Evolutionary conservation across 1,284 basidiomycete species (phyloP).

Genomic region (Amylostereum areolatum): DNA sequence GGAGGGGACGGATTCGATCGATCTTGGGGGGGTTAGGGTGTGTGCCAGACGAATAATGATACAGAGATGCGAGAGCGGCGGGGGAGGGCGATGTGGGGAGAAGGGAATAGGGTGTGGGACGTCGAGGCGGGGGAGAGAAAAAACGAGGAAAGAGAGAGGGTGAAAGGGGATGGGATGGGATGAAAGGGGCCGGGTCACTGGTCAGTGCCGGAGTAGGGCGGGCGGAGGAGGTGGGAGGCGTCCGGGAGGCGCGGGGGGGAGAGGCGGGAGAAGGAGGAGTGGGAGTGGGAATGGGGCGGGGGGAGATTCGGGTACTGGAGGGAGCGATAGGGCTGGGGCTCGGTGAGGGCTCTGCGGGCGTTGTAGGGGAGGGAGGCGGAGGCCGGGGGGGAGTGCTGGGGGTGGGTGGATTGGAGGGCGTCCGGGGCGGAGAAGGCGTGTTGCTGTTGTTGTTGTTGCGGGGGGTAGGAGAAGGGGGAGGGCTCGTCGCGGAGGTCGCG

Average conservation of each 20-base stretch:
- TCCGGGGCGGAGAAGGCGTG: slow-evolving; percentile 28
- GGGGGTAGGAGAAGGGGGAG: slow-evolving; percentile 1
- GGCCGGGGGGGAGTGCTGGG: slow-evolving; percentile 25
- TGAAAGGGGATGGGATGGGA: not conserved
- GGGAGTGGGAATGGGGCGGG: slow-evolving; percentile 26
- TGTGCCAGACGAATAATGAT: slow-evolving; percentile 15
- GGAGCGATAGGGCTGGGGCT: slow-evolving; percentile 41
- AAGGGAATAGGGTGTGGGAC: slow-evolving; percentile 1
- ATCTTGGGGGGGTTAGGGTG: slow-evolving; percentile 5
- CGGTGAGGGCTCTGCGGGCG: slow-evolving; percentile 43
- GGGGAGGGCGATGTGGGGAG: slow-evolving; percentile 6
- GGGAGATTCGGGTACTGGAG: slow-evolving; percentile 36
- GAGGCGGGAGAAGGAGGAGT: slow-evolving; percentile 29
- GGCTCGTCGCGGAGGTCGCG: slow-evolving; percentile 35
- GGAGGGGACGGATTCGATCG: too few species aligned
- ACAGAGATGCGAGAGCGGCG: slow-evolving; percentile 9
- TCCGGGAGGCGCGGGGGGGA: slow-evolving; percentile 39
- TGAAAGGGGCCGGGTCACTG: slow-evolving; percentile 9
- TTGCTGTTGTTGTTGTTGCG: slow-evolving; percentile 23
- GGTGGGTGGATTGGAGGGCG: slow-evolving; percentile 17
- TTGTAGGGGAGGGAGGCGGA: slow-evolving; percentile 22
- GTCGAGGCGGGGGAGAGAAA: not conserved
- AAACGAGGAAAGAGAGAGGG: not conserved
- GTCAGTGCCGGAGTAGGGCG: slow-evolving; percentile 9
- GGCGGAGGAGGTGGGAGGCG: slow-evolving; percentile 10